A percentile compares a stretch with the other conserved stretches of the same genome.
phyloP scores from a whole-genome alignment of 139 green algal species.

The Chlamydomonas asymmetrica region DNA sequence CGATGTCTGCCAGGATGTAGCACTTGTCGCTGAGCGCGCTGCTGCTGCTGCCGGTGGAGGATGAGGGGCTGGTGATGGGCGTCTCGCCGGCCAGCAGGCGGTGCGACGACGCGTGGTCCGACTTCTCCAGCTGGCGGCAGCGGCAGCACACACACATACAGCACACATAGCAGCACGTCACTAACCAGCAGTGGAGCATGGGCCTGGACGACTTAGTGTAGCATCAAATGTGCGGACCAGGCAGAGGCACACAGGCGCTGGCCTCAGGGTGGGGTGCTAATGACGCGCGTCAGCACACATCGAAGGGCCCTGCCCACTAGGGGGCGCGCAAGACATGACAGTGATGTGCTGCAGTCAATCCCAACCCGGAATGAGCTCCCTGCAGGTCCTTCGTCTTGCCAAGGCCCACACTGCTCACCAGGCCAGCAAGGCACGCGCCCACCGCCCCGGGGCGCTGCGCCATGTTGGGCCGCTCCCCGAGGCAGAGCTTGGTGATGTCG shows the following conservation, averaged over 20 bases:
- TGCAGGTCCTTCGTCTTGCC: not conserved
- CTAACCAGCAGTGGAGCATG: too few relatives aligned
- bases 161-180: too few relatives aligned
- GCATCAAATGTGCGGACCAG: too few relatives aligned
- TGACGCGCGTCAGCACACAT: too few relatives aligned
- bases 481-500: constrained; percentile 62
- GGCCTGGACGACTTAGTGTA: too few relatives aligned
- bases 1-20: constrained; percentile 40
- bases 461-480: constrained; percentile 51
- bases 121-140: not conserved
- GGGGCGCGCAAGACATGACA: too few relatives aligned
- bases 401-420: constrained; percentile 32
- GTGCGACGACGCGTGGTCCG: not conserved
- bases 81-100: not conserved
- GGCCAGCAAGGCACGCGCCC: constrained; percentile 73
- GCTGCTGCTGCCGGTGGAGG: not conserved
- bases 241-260: not conserved
- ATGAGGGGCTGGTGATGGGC: not conserved
- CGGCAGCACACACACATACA: not conserved
- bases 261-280: not conserved
- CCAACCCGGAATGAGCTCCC: not conserved
- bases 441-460: constrained; percentile 56
- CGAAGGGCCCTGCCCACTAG: too few relatives aligned
- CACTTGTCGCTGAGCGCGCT: constrained; percentile 29
- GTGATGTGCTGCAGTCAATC: too few relatives aligned